These are phyloP conservation scores for Helotiales sp. DNA, from an alignment of 2,329 filamentous ascomycete species.

Conservation along the genomic window DNA sequence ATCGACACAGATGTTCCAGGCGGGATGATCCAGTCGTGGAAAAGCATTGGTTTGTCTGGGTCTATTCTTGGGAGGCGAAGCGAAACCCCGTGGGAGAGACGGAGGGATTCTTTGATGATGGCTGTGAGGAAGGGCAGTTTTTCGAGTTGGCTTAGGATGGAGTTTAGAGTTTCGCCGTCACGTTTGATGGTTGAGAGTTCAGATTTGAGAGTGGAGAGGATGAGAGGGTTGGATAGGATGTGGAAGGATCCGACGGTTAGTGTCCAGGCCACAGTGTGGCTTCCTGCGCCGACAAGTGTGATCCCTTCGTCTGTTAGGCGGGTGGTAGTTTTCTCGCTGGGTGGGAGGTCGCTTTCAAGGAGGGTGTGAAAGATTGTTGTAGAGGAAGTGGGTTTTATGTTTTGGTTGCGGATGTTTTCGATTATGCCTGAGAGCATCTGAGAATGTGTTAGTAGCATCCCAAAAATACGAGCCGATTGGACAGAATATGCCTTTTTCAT, in stretches of 20 bases:
- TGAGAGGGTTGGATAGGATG: slow-evolving; percentile 41
- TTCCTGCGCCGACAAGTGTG: slow-evolving; percentile 44
- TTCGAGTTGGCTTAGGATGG: slow-evolving; percentile 28
- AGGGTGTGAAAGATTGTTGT: slow-evolving; percentile 32
- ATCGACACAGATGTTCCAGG: slow-evolving; percentile 47
- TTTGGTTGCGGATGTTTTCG: slow-evolving; percentile 4
- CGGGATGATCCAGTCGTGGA: slow-evolving; percentile 25
- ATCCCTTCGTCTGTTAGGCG: slow-evolving; percentile 44
- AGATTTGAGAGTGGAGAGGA: slow-evolving; percentile 39
- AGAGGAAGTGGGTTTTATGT: slow-evolving; percentile 19
- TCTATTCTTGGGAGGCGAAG: slow-evolving; percentile 40
- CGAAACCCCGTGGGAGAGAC: slow-evolving; percentile 41
- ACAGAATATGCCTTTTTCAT: slow-evolving; percentile 4
- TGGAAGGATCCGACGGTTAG: slow-evolving; percentile 45
- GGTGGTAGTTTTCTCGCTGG: slow-evolving; percentile 41
- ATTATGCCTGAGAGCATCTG: slow-evolving; percentile 3
- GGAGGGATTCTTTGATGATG: slow-evolving; percentile 42
- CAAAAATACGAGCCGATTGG: neutral
- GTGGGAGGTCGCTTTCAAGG: slow-evolving; percentile 39
- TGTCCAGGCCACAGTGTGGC: slow-evolving; percentile 44
- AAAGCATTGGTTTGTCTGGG: slow-evolving; percentile 9
- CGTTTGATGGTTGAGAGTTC: slow-evolving; percentile 35
- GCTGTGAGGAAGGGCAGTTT: slow-evolving; percentile 41
- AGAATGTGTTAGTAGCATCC: neutral
- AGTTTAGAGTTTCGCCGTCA: slow-evolving; percentile 11